Evolutionary conservation across 2,329 filamentous ascomycete species (phyloP).

Genomic region (Colletotrichum siamense): DNA sequence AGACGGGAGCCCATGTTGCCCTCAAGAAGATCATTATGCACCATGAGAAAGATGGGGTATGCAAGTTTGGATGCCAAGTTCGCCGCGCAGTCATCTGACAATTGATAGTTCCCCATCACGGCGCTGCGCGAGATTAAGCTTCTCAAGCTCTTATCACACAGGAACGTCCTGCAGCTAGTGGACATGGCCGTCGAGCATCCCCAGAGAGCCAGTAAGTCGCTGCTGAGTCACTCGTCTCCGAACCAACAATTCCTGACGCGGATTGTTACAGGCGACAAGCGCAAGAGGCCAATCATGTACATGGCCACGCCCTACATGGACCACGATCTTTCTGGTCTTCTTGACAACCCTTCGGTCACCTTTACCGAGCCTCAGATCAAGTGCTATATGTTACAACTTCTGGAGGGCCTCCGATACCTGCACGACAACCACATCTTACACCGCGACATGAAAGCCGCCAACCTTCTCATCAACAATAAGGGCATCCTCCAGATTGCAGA

Average conservation of each 20-base stretch:
- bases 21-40: slow-evolving; percentile 99
- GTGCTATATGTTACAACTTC: slow-evolving; percentile 93
- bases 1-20: slow-evolving; percentile 78
- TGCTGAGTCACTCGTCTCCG: neutral
- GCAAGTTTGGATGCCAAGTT: slow-evolving; percentile 32
- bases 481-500: slow-evolving; percentile 96
- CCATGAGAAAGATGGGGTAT: slow-evolving; percentile 94
- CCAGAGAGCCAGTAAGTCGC: slow-evolving; percentile 61
- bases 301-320: slow-evolving; percentile 99
- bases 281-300: slow-evolving; percentile 88
- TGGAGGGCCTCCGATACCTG: slow-evolving; percentile 88
- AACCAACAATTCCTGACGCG: slow-evolving; percentile 27
- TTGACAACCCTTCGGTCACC: slow-evolving; percentile 90
- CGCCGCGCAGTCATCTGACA: slow-evolving; percentile 4
- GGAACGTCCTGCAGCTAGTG: slow-evolving; percentile 84
- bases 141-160: slow-evolving; percentile 91
- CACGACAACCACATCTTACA: slow-evolving; percentile 92
- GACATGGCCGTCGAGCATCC: slow-evolving; percentile 94
- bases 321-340: slow-evolving; percentile 94
- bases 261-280: slow-evolving; percentile 67
- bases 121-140: slow-evolving; percentile 97
- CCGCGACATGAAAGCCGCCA: slow-evolving; percentile 98
- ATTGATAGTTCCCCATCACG: slow-evolving; percentile 85
- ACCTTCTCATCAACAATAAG: slow-evolving; percentile 92
- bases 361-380: slow-evolving; percentile 94